Evolutionary conservation across 1,284 basidiomycete genomes (phyloP), one percentile per base, ranked within the genome.

Genomic region (Ceratobasidium sp.): DNA sequence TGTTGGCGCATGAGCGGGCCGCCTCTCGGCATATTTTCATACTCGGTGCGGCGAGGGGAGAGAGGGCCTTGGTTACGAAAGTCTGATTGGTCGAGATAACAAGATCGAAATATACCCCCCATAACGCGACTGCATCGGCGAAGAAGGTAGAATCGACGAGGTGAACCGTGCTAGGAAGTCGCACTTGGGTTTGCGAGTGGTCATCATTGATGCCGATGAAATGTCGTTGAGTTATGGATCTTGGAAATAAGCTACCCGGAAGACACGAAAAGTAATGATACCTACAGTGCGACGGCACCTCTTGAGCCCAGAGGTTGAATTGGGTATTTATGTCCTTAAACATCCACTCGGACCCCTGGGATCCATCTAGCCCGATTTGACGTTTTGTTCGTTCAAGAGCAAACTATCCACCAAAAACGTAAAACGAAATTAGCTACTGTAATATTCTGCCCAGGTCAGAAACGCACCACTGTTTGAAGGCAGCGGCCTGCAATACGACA

Each of bases 381-480:
- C 32, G 52, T 22, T 54, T 54, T 15, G 52, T 54, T 6, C 17
- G 32, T 15, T 54, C 52, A 17, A 34, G 52, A 8, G 52, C 52
- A 32, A 20, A 54, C 52, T 54, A 2, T 54, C 15, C n/a, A 34
- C 31, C n/a, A 34, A 8, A 12, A 47, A 8, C 45, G 22, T 12
- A 6, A 22, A 6, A 47, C 7, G n/a, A 12, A 22, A 6, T 47
- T 7, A 47, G 20, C 22, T 20, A 47, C 7, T 12, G n/a, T 6
- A n/a, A n/a, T n/a, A n/a, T 20, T 15, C 10, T 47, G n/a, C n/a
- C n/a, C 10, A 47, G 45, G 22, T 15, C 7, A 6, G n/a, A 34
- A 5, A 22, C 52, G 17, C 34, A 54, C 52, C 52, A 54, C 52
- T 10, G 52, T 54, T 35, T 54, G 52, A n/a, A 54, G 27, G n/a